phyloP scores from a whole-genome alignment of 352 stramenopile species.

The Globisporangium splendens region DNA sequence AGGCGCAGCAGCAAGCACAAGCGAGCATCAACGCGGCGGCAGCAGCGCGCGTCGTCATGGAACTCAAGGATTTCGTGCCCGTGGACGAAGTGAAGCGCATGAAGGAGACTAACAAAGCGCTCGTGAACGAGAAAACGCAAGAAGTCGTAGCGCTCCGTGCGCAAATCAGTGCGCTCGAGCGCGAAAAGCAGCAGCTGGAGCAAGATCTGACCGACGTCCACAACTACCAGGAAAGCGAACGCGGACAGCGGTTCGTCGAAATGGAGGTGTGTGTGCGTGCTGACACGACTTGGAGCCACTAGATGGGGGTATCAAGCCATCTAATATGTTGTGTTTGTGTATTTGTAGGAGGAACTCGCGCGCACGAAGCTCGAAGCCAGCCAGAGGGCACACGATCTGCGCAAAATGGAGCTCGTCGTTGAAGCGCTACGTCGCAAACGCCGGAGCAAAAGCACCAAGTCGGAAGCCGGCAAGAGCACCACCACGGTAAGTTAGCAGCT shows the following conservation, averaged over 20 bases:
- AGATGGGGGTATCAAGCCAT: no score
- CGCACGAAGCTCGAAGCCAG: constrained; percentile 48
- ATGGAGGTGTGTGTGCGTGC: constrained; percentile 33
- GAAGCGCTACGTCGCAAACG: constrained; percentile 32
- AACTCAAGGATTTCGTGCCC: constrained; percentile 69
- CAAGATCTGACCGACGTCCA: constrained; percentile 63
- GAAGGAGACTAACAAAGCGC: constrained; percentile 41
- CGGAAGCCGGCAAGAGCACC: constrained; percentile 10
- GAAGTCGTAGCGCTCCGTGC: constrained; percentile 26
- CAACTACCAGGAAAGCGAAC: constrained; percentile 70
- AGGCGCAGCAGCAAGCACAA: constrained; percentile 22
- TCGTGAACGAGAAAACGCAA: constrained; percentile 26
- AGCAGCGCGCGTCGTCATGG: constrained; percentile 37
- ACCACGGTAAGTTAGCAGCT: constrained; percentile 7
- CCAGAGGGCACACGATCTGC: constrained; percentile 42
- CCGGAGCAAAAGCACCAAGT: constrained; percentile 26
- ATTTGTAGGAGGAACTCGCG: constrained; percentile 38
- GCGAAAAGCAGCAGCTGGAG: constrained; percentile 56
- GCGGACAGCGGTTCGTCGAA: constrained; percentile 46
- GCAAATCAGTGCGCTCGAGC: constrained; percentile 36
- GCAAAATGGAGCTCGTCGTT: constrained; percentile 39
- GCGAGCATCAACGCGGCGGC: constrained; percentile 10
- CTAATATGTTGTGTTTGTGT: background rate
- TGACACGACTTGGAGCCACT: no score
- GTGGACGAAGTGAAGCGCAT: constrained; percentile 48